Percentiles rank a stretch among this genome's conserved stretches.
Evolutionary conservation across 2,329 filamentous ascomycete species (phyloP).

Genomic region (Sporothrix globosa): DNA sequence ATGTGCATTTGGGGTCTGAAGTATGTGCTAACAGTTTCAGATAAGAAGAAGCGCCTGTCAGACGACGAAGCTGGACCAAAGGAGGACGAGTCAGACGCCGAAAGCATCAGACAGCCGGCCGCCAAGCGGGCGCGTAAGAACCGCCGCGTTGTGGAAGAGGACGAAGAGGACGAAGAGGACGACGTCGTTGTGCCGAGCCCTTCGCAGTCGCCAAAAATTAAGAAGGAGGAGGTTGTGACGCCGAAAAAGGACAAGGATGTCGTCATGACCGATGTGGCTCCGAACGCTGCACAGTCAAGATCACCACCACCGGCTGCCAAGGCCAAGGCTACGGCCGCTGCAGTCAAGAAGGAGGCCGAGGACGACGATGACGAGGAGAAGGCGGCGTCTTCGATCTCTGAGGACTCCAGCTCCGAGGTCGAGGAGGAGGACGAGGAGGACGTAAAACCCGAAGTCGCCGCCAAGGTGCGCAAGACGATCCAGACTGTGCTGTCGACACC

Average conservation of each 20-base stretch:
- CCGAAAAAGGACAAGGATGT: background rate
- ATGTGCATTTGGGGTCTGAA: no score
- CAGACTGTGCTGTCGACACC: slow-evolving; percentile 81
- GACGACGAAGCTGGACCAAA: slow-evolving; percentile 36
- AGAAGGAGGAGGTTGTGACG: background rate
- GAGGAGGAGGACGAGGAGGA: slow-evolving; percentile 53
- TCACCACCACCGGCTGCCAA: background rate
- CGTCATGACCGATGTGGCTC: background rate
- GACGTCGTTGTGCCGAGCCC: slow-evolving; percentile 1
- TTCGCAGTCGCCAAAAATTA: background rate
- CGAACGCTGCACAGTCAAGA: slow-evolving; percentile 43
- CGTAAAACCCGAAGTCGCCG: slow-evolving; percentile 67
- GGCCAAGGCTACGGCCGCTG: slow-evolving; percentile 36
- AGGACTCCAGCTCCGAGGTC: slow-evolving; percentile 37
- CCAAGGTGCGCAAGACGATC: slow-evolving; percentile 77
- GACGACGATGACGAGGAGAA: slow-evolving; percentile 54
- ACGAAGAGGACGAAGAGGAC: slow-evolving; percentile 52
- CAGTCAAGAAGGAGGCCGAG: slow-evolving; percentile 48
- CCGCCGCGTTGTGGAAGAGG: slow-evolving; percentile 55
- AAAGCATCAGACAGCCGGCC: slow-evolving; percentile 60
- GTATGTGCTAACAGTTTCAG: background rate
- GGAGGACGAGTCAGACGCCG: slow-evolving; percentile 45
- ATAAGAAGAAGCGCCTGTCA: slow-evolving; percentile 36
- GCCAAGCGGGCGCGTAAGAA: slow-evolving; percentile 59
- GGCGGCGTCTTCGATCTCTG: slow-evolving; percentile 47